Base-by-base conservation (phyloP, 164 flowering plant species). In the Nymphaea colorata region DNA sequence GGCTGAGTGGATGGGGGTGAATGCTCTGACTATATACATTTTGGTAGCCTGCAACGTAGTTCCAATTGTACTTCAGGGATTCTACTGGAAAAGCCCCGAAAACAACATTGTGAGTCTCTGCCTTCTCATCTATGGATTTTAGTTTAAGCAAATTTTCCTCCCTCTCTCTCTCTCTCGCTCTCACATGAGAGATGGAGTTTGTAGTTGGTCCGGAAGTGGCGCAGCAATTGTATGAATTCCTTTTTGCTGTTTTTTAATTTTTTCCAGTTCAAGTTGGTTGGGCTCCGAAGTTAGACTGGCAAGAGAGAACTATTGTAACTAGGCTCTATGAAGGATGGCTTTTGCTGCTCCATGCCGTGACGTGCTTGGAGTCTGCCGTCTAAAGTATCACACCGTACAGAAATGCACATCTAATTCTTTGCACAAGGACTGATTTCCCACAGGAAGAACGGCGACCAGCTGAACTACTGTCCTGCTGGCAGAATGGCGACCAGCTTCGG, bases 1-100 rank as follows among this genome's bases (percentile, higher is more conserved):
- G 64, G 61, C 84, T 67, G 87, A 89, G 79, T 89, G 91, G 93
- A 85, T 87, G 80, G 96, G 96, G 59, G 82, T 65, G 82, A 79
- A 90, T 75, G 86, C 96, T 1, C 72, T 87, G 78, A 70, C 78
- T 74, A 85, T 90, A 42, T 90, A 72, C 66, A 64, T 82, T 68
- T 80, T 90, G 62, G 84, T 75, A 64, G 87, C 93, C 5, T 84
- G 89, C 81, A 89, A 87, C 63, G 5, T 87, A 51, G 36, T 86
- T 66, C 89, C 89, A 0, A 25, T 87, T 64, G 2, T 83, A 53
- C 64, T 86, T 14, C 88, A 82, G 53, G 96, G 96, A 53, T 81
- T 89, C 68, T 89, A 89, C 71, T 89, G 90, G 96, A 79, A 65
- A 69, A 69, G 72, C 15, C 92, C 96, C 57, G 67, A 69, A 60